A percentile compares a stretch with the other conserved stretches of the same genome.
phyloP scores from a whole-genome alignment of 148 eudicot species.

The Pharnaceum exiguum region DNA sequence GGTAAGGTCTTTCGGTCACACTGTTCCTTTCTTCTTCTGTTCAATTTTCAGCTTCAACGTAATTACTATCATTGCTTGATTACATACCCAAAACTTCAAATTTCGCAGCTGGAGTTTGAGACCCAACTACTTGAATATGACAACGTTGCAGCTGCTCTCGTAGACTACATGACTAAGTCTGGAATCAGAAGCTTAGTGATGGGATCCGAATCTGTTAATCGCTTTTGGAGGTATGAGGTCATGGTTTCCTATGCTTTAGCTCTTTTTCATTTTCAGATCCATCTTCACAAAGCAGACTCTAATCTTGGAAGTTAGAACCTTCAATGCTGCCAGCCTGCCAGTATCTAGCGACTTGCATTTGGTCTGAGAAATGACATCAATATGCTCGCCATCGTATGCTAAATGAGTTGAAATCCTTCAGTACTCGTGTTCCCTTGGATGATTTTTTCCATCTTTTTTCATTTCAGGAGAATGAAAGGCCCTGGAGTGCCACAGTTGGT shows the following conservation, averaged over 20 bases:
- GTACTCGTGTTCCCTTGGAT: neutral
- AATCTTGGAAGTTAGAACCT: neutral
- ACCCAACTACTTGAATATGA: constrained; percentile 67
- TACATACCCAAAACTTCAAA: neutral
- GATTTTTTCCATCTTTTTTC: neutral
- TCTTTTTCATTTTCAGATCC: neutral
- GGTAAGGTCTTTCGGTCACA: constrained; percentile 12
- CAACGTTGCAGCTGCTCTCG: constrained; percentile 48
- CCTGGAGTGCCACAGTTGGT: constrained; percentile 52
- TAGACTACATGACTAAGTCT: constrained; percentile 39
- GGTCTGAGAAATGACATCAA: no score
- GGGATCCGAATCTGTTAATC: constrained; percentile 59
- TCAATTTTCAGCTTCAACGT: neutral
- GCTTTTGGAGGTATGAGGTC: constrained; percentile 41
- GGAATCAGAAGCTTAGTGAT: constrained; percentile 53
- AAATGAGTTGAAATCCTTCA: no score
- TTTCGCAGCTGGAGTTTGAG: constrained; percentile 37
- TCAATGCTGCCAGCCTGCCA: no score
- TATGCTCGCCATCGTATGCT: no score
- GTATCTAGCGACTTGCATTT: no score
- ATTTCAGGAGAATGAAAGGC: constrained; percentile 50
- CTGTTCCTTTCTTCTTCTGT: neutral
- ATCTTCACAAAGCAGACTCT: neutral
- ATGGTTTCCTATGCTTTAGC: neutral
- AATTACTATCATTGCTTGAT: no score